Evolutionary conservation across 2,329 filamentous ascomycete genomes (phyloP), one percentile per base, ranked within the genome.

Genomic region (Metarhizium robertsii): DNA sequence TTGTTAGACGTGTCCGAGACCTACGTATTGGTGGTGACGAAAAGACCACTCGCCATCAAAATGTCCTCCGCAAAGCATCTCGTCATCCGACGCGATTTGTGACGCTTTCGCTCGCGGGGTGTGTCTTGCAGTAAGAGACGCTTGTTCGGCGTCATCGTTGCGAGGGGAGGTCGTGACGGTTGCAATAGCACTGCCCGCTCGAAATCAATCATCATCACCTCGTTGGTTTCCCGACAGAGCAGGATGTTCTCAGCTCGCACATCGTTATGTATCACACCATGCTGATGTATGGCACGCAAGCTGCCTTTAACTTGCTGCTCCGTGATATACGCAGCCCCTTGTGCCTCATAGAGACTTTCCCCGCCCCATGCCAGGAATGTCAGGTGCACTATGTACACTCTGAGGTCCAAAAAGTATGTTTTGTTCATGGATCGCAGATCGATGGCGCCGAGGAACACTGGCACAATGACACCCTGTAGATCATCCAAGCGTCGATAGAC

Each of bases 381-480:
- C 58, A 72, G 66, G 46, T 70, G 57, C n/a, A 67, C 58, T 29
- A 73, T 60, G 14, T 67, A 60, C 2, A 72, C 66, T 11, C 63
- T 59, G 49, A 64, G 56, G 55, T 66, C 59, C 46, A 68, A 69
- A 55, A 68, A 70, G 57, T 71, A 72, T 2, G 56, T 67, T 57
- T 63, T 67, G 6, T 61, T 53, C 10, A 72, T 58, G 3, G 52
- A 30, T 46, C 62, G 59, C 32, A 76, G 67, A 60, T 75, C 66
- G 43, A 75, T 63, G 10, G 64, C 60, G 6, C 70, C 68, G 5
- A 74, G 66, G 38, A 69, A 72, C 1, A 77, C 65, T 20, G 71
- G 71, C 20, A 75, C 56, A n/a, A 60, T 14, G 13, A 56, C 52
- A 7, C 73, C 71, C 60, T 76, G 67, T 20, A 71, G 48, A 10